Percentiles rank a stretch among this genome's conserved stretches.
phyloP scores from a whole-genome alignment of 768 basidiomycete genomes.

The Mrakia hoshinonis region DNA sequence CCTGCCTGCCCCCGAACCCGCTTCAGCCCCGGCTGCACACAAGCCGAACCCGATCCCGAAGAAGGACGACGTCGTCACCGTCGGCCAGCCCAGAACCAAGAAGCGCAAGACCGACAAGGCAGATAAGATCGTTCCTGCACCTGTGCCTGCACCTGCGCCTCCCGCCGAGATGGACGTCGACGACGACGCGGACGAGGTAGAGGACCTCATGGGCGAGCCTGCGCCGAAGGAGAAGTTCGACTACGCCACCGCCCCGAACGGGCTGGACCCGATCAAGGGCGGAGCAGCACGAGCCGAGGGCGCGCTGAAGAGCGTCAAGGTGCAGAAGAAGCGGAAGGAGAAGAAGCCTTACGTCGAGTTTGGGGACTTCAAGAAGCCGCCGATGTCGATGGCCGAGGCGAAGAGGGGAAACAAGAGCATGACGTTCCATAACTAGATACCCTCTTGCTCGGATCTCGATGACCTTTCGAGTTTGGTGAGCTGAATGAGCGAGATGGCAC shows the following conservation, averaged over 20 bases:
- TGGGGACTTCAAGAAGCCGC: conserved; percentile 34
- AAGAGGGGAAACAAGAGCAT: conserved; percentile 38
- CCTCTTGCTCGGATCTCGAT: neutral
- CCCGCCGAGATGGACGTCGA: conserved; percentile 17
- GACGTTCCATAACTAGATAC: conserved; percentile 34
- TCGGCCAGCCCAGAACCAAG: conserved; percentile 27
- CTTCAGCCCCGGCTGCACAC: neutral
- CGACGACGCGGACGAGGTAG: conserved; percentile 17
- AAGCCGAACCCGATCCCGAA: conserved; percentile 15
- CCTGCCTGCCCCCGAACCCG: conserved; percentile 29
- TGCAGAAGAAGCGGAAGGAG: conserved; percentile 33
- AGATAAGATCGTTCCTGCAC: conserved; percentile 50
- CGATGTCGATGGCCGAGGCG: conserved; percentile 36
- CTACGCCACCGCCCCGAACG: conserved; percentile 30
- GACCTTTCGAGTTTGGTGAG: neutral
- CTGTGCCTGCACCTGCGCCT: conserved; percentile 42
- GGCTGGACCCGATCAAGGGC: conserved; percentile 32
- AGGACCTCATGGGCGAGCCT: conserved; percentile 25
- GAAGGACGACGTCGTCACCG: conserved; percentile 29
- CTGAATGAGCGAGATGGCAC: no score
- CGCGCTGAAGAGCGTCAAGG: conserved; percentile 28
- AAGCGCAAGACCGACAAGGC: conserved; percentile 53
- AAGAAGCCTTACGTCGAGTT: conserved; percentile 42
- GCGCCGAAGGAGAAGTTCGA: conserved; percentile 32
- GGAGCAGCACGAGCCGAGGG: conserved; percentile 38